Evolutionary conservation across 1,284 basidiomycete species (phyloP), one percentile per base, ranked within the genome.

Genomic region (Thecaphora thlaspeos): DNA sequence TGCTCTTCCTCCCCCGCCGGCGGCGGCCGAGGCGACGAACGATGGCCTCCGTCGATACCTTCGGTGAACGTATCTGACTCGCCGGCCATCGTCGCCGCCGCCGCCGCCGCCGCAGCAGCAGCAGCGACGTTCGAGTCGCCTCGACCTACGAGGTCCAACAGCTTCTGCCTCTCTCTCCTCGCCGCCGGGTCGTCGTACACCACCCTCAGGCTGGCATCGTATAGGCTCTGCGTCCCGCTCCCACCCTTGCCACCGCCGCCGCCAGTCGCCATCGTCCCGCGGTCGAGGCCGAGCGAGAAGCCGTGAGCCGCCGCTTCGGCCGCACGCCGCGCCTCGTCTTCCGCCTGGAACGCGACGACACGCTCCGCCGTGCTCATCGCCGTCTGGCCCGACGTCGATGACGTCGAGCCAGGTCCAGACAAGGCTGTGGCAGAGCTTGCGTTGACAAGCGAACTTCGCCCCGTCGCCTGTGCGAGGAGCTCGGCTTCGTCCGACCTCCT

Each of bases 161-260:
- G 46, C n/a, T 49, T 47, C 8, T 38, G 51, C 14, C 57, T 55
- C 46, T 72, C 64, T 26, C 49, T 50, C 30, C 53, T 43, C 2
- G 59, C 70, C 1, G 60, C 60, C 2, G 67, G 64, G 41, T 72
- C 70, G 42, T 72, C 61, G 41, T 68, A 72, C n/a, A 65, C 51
- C 36, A 72, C 55, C 17, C 60, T 54, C 3, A 61, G 32, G 24
- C 58, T 58, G 18, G 55, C 48, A 19, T 66, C 58, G n/a, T 57
- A 57, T 38, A 37, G 22, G 26, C 23, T 48, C 34, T 4, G 40
- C 30, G 8, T 37, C 36, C 32, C 10, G 10, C 17, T 10, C 32
- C 32, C 32, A 34, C 53, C 54, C 56, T 60, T 23, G n/a, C n/a
- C n/a, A n/a, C n/a, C n/a, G n/a, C n/a, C n/a, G n/a, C n/a, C n/a